Base-by-base conservation (phyloP, 2,329 filamentous ascomycete genomes). In the Colletotrichum costaricense region DNA sequence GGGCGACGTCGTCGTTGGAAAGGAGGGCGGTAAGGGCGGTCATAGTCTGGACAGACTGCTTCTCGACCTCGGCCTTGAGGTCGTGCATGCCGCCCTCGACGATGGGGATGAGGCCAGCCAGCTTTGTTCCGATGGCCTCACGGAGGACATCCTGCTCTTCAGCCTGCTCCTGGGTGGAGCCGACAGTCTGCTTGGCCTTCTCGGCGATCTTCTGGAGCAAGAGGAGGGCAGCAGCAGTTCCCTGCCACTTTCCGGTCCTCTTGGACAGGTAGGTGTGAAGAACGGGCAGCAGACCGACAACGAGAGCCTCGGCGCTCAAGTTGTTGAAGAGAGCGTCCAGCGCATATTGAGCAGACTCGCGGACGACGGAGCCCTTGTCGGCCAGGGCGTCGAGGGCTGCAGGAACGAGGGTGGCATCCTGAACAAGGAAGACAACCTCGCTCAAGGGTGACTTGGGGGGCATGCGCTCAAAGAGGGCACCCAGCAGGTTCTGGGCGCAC, bases 31-130 rank as follows among this genome's bases (percentile, higher is more conserved):
- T 97, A 67, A 99, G 88, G 46, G 95, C 94, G 78, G 90, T 94
- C 96, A 99, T 98, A 62, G 96, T 94, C 84, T 94, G 93, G 80
- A 94, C 87, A n/a, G 97, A 92, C 86, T 97, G 94, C 87, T 98
- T 98, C 82, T 92, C 89, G 35, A 94, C 92, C 80, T 98, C 97
- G 60, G 87, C 80, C 88, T 99, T 99, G 81, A 99, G 88, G 82
- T 99, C 97, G 85, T 98, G 95, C 96, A 99, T 98, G 78, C 95
- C 95, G 67, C 88, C 89, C 85, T 98, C 97, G 70, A 97, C 95
- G 56, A 98, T 87, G 28, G 97, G 97, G 75, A 99, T 98, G 77
- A 99, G 86, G 63, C 91, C 89, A 76, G 96, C 95, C 66, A 98
- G 88, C 82, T 93, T 93, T 81, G 92, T 93, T 76, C 97, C 96